Percentiles rank a stretch among this genome's conserved stretches.
Conservation (phyloP, 768 basidiomycete species). For the Tylopilus intermedius region DNA sequence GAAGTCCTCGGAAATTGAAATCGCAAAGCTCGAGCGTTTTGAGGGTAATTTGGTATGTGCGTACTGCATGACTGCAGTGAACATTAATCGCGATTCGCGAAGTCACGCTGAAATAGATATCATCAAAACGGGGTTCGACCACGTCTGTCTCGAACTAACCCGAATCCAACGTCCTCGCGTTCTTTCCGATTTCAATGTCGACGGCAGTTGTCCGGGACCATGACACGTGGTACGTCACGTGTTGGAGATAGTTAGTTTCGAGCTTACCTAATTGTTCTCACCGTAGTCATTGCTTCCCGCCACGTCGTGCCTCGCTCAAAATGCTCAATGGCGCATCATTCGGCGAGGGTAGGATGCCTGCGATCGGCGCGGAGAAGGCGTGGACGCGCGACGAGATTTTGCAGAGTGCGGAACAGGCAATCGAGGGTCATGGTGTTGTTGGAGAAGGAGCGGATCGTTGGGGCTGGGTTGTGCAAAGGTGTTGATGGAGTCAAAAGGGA, state of each 20-base stretch:
- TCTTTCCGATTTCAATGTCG: slow-evolving; percentile 64
- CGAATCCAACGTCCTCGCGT: slow-evolving; percentile 64
- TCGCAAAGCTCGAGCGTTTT: too few species aligned
- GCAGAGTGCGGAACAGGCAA: slow-evolving; percentile 48
- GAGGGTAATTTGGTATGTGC: too few species aligned
- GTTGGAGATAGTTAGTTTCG: too few species aligned
- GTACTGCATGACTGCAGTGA: too few species aligned
- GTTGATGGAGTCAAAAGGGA: slow-evolving; percentile 18
- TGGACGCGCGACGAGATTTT: slow-evolving; percentile 54
- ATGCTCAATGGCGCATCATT: too few species aligned
- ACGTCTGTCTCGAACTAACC: slow-evolving; percentile 56
- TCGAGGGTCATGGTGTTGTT: slow-evolving; percentile 39
- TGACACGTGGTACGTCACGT: slow-evolving; percentile 30
- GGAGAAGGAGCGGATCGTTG: slow-evolving; percentile 61
- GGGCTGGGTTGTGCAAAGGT: slow-evolving; percentile 41
- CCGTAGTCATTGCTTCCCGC: too few species aligned
- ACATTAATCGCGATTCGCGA: too few species aligned
- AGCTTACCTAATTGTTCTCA: too few species aligned
- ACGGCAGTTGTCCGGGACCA: slow-evolving; percentile 70
- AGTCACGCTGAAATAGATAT: too few species aligned
- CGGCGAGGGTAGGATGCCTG: slow-evolving; percentile 41
- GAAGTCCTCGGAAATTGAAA: too few species aligned
- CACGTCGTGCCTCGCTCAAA: too few species aligned
- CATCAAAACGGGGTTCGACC: slow-evolving; percentile 42
- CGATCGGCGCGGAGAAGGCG: slow-evolving; percentile 34